Conservation (phyloP, 2,329 filamentous ascomycete species). For the Colletotrichum ledebouriae region DNA sequence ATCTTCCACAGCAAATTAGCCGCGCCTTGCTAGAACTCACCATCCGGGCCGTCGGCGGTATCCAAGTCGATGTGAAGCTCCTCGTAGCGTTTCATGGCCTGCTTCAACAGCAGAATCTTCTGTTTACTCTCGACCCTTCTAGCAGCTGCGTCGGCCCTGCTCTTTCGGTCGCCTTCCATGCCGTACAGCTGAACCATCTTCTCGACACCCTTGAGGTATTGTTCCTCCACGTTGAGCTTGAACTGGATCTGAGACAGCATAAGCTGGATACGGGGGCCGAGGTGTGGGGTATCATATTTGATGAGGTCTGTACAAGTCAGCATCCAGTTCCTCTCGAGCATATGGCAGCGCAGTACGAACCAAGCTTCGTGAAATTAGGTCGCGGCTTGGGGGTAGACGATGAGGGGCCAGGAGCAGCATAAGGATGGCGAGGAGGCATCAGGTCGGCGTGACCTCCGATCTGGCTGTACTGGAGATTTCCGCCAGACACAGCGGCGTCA, state of each 20-base stretch:
- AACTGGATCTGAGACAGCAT: slow-evolving; percentile 99
- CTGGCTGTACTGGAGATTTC: slow-evolving; percentile 67
- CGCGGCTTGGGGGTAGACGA: slow-evolving; percentile 78
- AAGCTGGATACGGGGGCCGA: slow-evolving; percentile 96
- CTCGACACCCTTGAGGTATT: slow-evolving; percentile 98
- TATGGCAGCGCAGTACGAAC: slow-evolving; percentile 63
- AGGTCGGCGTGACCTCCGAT: slow-evolving; percentile 76
- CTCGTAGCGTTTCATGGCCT: slow-evolving; percentile 96
- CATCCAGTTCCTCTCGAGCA: neutral
- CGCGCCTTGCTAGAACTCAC: slow-evolving; percentile 61
- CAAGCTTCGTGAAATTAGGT: slow-evolving; percentile 96
- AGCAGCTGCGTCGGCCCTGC: slow-evolving; percentile 90
- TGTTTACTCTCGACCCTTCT: slow-evolving; percentile 95
- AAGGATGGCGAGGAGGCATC: slow-evolving; percentile 87
- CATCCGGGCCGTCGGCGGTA: slow-evolving; percentile 80
- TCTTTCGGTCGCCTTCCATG: slow-evolving; percentile 97
- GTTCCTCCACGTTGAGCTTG: slow-evolving; percentile 98
- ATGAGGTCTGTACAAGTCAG: slow-evolving; percentile 80
- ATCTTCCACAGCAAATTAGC: slow-evolving; percentile 8
- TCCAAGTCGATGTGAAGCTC: slow-evolving; percentile 97
- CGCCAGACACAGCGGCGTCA: slow-evolving; percentile 74
- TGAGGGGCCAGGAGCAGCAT: slow-evolving; percentile 78
- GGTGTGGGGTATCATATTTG: slow-evolving; percentile 96
- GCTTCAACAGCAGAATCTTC: slow-evolving; percentile 95
- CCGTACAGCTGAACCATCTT: slow-evolving; percentile 99